phyloP scores from a whole-genome alignment of 495 filamentous ascomycete species.

The Xylaria curta region DNA sequence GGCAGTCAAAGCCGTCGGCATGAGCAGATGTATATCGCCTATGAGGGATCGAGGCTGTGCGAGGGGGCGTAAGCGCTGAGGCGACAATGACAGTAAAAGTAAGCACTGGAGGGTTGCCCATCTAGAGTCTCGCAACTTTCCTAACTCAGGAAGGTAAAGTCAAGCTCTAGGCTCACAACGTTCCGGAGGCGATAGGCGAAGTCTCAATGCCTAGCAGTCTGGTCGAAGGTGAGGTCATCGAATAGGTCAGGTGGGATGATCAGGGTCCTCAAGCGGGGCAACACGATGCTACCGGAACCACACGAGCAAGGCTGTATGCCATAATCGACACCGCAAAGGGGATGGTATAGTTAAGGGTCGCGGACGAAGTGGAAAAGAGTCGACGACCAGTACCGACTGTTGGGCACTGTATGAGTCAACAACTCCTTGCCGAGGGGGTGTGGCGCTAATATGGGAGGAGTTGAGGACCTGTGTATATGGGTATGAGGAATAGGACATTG shows the following conservation, averaged over 20 bases:
- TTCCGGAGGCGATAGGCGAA: not conserved
- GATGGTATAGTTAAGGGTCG: constrained; percentile 8
- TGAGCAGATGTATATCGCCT: not conserved
- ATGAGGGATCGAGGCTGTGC: constrained; percentile 7
- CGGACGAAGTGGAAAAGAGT: constrained; percentile 14
- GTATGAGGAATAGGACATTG: not conserved
- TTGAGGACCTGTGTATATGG: not conserved
- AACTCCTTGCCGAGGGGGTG: constrained; percentile 20
- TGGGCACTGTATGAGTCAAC: constrained; percentile 26
- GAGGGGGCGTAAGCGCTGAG: constrained; percentile 23
- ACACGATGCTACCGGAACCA: constrained; percentile 30
- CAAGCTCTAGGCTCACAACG: constrained; percentile 10
- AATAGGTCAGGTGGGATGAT: constrained; percentile 31
- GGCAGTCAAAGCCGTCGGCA: constrained; percentile 21
- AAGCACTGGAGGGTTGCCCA: constrained; percentile 8
- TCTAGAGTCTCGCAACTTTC: constrained; percentile 16
- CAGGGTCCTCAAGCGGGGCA: constrained; percentile 30
- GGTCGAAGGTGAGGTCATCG: constrained; percentile 28
- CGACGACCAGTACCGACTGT: constrained; percentile 5
- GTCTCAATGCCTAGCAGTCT: constrained; percentile 18
- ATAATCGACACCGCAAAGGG: constrained; percentile 17
- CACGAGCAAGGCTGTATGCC: constrained; percentile 23
- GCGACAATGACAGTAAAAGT: constrained; percentile 2
- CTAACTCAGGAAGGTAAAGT: constrained; percentile 25
- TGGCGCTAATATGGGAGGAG: constrained; percentile 14